Conservation (phyloP, 78 protist species). For the Protostelium mycophagum region DNA sequence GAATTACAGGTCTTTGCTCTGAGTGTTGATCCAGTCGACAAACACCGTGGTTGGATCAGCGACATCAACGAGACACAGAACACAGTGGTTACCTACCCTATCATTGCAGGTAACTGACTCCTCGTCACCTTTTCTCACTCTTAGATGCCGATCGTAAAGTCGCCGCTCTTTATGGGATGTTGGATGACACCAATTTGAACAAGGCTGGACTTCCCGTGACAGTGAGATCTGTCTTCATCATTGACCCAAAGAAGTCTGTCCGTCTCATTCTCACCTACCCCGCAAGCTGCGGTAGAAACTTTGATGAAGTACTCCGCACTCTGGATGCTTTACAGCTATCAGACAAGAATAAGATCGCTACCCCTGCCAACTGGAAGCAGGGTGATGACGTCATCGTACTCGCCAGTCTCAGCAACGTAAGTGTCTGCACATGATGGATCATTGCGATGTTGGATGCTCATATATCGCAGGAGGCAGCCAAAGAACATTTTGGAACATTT, state of each 20-base stretch:
- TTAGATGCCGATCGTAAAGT: constrained; percentile 41
- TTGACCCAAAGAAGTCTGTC: constrained; percentile 57
- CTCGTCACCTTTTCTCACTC: not conserved
- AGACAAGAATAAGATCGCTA: constrained; percentile 61
- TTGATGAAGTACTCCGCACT: constrained; percentile 70
- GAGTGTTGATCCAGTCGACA: constrained; percentile 29
- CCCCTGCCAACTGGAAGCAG: constrained; percentile 77
- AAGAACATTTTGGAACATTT: not conserved
- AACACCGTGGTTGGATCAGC: constrained; percentile 67
- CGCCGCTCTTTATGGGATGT: constrained; percentile 71
- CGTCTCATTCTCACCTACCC: constrained; percentile 73
- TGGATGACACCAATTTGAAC: constrained; percentile 34
- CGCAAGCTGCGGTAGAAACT: constrained; percentile 44
- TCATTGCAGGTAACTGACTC: constrained; percentile 39
- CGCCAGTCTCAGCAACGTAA: not conserved
- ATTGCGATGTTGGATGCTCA: not conserved
- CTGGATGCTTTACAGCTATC: constrained; percentile 78
- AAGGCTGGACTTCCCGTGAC: constrained; percentile 12
- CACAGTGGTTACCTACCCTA: constrained; percentile 54
- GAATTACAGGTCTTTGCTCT: constrained; percentile 69
- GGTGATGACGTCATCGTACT: constrained; percentile 39
- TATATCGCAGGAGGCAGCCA: not conserved
- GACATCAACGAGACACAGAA: constrained; percentile 74
- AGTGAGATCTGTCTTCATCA: constrained; percentile 64
- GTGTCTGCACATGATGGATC: too few species aligned